Percentiles rank a stretch among this genome's conserved stretches.
phyloP scores from a whole-genome alignment of 192 early-diverging fungal genomes.

The Anaeromyces robustus region DNA sequence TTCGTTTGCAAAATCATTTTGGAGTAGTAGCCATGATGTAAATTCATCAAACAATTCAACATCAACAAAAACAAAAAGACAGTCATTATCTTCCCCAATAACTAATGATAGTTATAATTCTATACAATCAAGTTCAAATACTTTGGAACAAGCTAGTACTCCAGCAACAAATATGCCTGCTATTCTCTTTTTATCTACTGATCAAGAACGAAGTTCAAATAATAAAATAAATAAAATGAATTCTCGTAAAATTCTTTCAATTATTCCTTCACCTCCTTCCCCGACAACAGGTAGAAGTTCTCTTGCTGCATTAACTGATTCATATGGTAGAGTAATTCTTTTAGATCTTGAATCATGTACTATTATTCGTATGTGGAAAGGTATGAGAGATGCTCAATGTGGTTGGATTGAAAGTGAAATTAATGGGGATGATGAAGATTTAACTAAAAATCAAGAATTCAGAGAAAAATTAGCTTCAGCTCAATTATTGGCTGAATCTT shows the following conservation, averaged over 20 bases:
- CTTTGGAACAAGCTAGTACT: constrained; percentile 25
- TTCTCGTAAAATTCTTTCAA: constrained; percentile 20
- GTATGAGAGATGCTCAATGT: constrained; percentile 47
- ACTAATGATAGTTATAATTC: constrained; percentile 8
- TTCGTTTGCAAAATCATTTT: constrained; percentile 53
- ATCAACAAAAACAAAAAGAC: constrained; percentile 5
- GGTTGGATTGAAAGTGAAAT: constrained; percentile 44
- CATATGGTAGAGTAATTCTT: constrained; percentile 43
- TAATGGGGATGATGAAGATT: constrained; percentile 9
- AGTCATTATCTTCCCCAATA: constrained; percentile 7
- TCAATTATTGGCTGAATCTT: background rate
- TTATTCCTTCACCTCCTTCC: constrained; percentile 27
- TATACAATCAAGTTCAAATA: constrained; percentile 14
- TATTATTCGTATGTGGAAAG: constrained; percentile 57
- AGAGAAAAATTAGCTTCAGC: background rate
- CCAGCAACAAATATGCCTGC: constrained; percentile 33
- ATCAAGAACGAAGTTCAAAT: constrained; percentile 12
- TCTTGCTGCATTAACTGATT: constrained; percentile 45
- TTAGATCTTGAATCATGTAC: constrained; percentile 44
- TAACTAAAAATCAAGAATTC: background rate
- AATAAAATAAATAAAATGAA: background rate
- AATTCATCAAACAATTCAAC: constrained; percentile 5
- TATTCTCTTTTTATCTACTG: constrained; percentile 28
- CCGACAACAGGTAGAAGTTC: constrained; percentile 16
- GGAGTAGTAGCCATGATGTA: constrained; percentile 6